Percentiles rank a stretch among this genome's conserved stretches.
These are phyloP conservation scores for Cladosporium sp. DNA, from an alignment of 2,329 filamentous ascomycete species.

Conservation along the genomic window DNA sequence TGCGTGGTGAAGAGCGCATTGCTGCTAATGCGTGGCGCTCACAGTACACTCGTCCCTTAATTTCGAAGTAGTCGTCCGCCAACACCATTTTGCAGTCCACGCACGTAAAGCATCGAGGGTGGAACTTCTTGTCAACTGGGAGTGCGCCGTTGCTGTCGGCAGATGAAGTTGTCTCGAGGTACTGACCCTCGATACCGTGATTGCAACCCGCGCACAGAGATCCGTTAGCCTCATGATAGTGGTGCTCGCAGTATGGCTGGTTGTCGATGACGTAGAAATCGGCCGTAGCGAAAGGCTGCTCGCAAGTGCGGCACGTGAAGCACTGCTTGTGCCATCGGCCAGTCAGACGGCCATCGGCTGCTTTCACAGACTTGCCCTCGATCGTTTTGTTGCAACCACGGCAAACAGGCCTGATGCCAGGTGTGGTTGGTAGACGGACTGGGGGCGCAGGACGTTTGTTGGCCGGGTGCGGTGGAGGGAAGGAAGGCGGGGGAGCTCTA, in stretches of 20 bases:
- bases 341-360: slow-evolving; percentile 85
- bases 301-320: slow-evolving; percentile 87
- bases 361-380: slow-evolving; percentile 88
- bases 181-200: slow-evolving; percentile 88
- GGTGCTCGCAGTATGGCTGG: slow-evolving; percentile 83
- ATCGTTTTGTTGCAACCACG: slow-evolving; percentile 79
- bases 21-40: slow-evolving; percentile 74
- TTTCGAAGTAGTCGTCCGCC: slow-evolving; percentile 86
- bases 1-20: slow-evolving; percentile 34
- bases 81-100: slow-evolving; percentile 73
- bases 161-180: slow-evolving; percentile 69
- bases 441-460: slow-evolving; percentile 5
- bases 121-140: slow-evolving; percentile 68
- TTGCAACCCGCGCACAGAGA: slow-evolving; percentile 81
- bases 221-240: slow-evolving; percentile 90
- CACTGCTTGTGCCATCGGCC: slow-evolving; percentile 94
- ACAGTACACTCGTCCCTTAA: slow-evolving; percentile 77
- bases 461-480: slow-evolving; percentile 3
- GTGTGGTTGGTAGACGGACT: slow-evolving; percentile 16
- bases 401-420: slow-evolving; percentile 67
- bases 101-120: slow-evolving; percentile 84
- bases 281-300: slow-evolving; percentile 76
- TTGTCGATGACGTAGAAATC: slow-evolving; percentile 93
- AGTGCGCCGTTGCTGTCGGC: slow-evolving; percentile 8
- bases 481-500: slow-evolving; percentile 21